phyloP scores from a whole-genome alignment of 1,139 yeast genomes.

The Pichia sp. region DNA sequence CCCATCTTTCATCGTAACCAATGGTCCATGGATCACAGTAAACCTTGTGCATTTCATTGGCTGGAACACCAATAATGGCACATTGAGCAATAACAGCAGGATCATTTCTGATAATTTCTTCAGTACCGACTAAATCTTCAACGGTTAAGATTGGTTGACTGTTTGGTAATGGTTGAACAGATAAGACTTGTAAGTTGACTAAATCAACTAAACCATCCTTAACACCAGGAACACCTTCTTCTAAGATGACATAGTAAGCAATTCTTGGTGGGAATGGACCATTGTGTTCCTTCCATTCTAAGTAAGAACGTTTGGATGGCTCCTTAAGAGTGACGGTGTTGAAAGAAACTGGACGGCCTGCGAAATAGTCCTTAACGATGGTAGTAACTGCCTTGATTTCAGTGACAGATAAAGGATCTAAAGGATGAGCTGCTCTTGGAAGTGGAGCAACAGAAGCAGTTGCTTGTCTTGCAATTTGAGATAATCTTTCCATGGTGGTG shows the following conservation, averaged over 20 bases:
- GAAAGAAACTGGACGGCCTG: conserved; percentile 51
- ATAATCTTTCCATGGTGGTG: conserved; percentile 57
- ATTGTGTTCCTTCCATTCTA: conserved; percentile 61
- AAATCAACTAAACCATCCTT: conserved; percentile 71
- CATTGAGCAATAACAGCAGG: conserved; percentile 75
- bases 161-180: conserved; percentile 50
- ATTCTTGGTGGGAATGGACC: conserved; percentile 67
- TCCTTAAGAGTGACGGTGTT: conserved; percentile 72
- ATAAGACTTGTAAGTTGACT: conserved; percentile 44
- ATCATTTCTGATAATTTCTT: conserved; percentile 62
- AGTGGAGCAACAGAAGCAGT: conserved; percentile 56
- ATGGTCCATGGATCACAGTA: conserved; percentile 88
- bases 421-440: conserved; percentile 59
- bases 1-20: conserved; percentile 85
- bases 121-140: conserved; percentile 62
- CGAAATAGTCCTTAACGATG: conserved; percentile 45
- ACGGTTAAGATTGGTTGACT: conserved; percentile 76
- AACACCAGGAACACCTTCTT: conserved; percentile 57
- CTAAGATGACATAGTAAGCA: conserved; percentile 64
- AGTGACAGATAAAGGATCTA: conserved; percentile 64
- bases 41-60: conserved; percentile 62
- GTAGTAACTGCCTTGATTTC: conserved; percentile 50
- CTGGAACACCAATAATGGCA: conserved; percentile 64
- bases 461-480: conserved; percentile 63
- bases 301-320: conserved; percentile 61